Evolutionary conservation across 2,329 filamentous ascomycete species (phyloP).

Genomic region (Aspergillus sp.): DNA sequence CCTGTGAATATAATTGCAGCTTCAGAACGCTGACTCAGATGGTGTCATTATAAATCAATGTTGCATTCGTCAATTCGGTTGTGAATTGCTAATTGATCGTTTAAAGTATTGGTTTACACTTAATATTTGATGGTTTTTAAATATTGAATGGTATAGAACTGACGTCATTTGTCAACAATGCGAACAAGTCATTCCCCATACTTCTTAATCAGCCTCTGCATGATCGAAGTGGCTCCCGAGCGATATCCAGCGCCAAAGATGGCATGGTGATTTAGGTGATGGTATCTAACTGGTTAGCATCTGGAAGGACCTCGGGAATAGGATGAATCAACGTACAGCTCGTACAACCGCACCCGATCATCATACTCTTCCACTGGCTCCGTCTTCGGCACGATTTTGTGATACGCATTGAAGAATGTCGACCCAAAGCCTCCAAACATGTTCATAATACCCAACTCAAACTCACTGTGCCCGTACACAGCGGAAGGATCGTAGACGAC

Average conservation of each 20-base stretch:
- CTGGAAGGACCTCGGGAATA: background rate
- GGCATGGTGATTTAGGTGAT: conserved; percentile 82
- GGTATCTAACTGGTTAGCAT: conserved; percentile 53
- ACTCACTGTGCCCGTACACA: conserved; percentile 82
- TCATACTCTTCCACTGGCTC: conserved; percentile 77
- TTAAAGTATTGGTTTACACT: too few relatives aligned
- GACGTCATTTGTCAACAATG: background rate
- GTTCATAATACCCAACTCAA: conserved; percentile 85
- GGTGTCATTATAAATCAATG: too few relatives aligned
- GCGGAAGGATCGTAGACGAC: conserved; percentile 76
- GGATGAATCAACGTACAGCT: conserved; percentile 54
- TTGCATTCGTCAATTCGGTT: too few relatives aligned
- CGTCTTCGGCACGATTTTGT: conserved; percentile 65
- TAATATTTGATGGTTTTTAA: too few relatives aligned
- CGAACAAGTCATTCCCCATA: conserved; percentile 47
- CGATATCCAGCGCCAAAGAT: conserved; percentile 78
- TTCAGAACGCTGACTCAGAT: too few relatives aligned
- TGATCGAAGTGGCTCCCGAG: conserved; percentile 68
- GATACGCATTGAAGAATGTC: conserved; percentile 70
- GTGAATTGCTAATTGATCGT: too few relatives aligned
- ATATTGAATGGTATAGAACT: too few relatives aligned
- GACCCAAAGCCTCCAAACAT: conserved; percentile 88
- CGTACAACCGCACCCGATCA: conserved; percentile 75
- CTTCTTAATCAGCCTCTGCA: conserved; percentile 65
- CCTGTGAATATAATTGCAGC: too few relatives aligned